Conservation (phyloP, 2,329 filamentous ascomycete genomes). For the Aspergillus glaucus region DNA sequence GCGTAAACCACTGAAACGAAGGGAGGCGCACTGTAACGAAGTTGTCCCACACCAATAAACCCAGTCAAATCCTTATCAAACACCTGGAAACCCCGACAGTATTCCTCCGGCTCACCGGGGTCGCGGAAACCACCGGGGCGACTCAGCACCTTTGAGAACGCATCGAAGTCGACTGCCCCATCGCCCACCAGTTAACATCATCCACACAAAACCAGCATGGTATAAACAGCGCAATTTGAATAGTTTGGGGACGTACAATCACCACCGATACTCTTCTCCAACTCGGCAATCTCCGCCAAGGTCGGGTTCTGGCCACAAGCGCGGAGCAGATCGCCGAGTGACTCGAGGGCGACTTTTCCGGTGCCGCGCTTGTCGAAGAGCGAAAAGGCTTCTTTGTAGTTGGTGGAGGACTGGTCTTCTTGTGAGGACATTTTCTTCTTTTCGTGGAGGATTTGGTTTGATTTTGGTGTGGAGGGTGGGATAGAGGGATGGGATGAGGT, state of each 20-base stretch:
- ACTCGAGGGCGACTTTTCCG: conserved; percentile 79
- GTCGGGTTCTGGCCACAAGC: conserved; percentile 98
- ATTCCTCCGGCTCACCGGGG: conserved; percentile 94
- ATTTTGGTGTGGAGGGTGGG: neutral
- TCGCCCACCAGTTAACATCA: conserved; percentile 5
- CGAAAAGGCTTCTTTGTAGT: conserved; percentile 99
- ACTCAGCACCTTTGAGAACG: conserved; percentile 94
- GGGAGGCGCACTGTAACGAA: conserved; percentile 67
- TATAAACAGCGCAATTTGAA: neutral
- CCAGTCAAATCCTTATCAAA: conserved; percentile 99
- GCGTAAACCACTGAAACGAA: neutral
- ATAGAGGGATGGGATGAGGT: conserved; percentile 1
- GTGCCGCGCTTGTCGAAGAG: conserved; percentile 99
- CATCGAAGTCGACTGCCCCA: conserved; percentile 83
- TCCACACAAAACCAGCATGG: neutral
- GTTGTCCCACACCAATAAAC: conserved; percentile 93
- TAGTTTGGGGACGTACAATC: conserved; percentile 65
- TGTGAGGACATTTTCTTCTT: conserved; percentile 22
- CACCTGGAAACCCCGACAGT: conserved; percentile 97
- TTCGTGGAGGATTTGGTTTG: neutral
- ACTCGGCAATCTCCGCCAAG: conserved; percentile 80
- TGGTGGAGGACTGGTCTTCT: conserved; percentile 64
- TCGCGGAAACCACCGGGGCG: conserved; percentile 97
- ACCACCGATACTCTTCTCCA: conserved; percentile 81
- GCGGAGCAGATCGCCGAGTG: conserved; percentile 86